Base-by-base conservation (phyloP, 768 basidiomycete genomes). In the Boletus rufocinnamomeus region DNA sequence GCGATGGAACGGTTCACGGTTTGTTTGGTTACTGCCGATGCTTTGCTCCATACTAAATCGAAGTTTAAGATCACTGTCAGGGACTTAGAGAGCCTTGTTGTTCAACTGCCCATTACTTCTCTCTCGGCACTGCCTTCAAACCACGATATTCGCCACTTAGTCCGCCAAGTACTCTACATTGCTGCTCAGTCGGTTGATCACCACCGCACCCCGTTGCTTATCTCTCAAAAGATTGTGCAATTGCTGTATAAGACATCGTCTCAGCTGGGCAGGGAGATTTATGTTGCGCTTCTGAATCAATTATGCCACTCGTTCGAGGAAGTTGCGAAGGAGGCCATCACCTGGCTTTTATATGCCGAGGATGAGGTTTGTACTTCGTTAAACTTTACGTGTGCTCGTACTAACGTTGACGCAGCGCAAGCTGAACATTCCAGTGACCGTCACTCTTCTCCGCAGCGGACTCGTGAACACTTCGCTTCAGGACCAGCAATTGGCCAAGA, bases 151-250 rank as follows among this genome's bases (percentile, higher is more conserved):
- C 90, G 92, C 57, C 84, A 86, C 64, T 80, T 95, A 57, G 83
- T 96, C 64, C 84, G 89, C 47, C 91, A 93, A 67, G 86, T 98
- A 50, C 80, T 95, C 16, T 79, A 83, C 61, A 81, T 95, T 52
- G 91, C 93, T n/a, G 84, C 83, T 6, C 87, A 91, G 62, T 87
- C 92, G 2, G 74, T 79, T 19, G 91, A 94, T 55, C 86, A 86
- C 61, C 88, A 92, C 56, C 88, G 91, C 52, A 96, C 94, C 3
- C 92, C 95, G 1, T 77, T 98, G 57, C 81, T 86, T 65, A 95
- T 97, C 79, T 95, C 96, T 1, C 96, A 99, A 75, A 96, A 97
- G 76, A 90, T 96, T 55, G 96, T 98, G 5, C 95, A 97, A 71
- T 80, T 95, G 35, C 75, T 99, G 57, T 99, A 95, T 79, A 95